Evolutionary conservation across 257 asterid species (phyloP), one percentile per base, ranked within the genome.

Genomic region (Voacanga thouarsii): DNA sequence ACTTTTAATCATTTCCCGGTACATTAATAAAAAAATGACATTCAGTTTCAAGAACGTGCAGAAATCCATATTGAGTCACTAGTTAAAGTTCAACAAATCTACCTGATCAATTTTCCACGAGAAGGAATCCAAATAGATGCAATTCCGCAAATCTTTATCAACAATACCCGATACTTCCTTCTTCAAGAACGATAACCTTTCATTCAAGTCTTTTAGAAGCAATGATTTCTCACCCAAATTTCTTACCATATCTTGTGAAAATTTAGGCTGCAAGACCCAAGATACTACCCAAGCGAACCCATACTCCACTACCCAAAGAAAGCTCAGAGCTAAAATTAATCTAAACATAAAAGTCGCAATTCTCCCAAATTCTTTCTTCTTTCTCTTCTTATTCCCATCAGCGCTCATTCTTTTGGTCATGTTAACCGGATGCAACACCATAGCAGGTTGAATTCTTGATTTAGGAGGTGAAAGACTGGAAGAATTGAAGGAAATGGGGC

Each of bases 91-190:
- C 7, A 39, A 41, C 1, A 39, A 61, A 19, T 24, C 26, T 71
- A 94, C 99, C 97, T 88, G 92, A 76, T 33, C 83, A 73, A 91
- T 78, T 81, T 83, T 84, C 98, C 97, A 95, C 56, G 33, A 33
- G 37, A 33, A 77, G 75, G 96, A 90, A 83, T 82, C 89, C 56
- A 39, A 78, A 70, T 84, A 86, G 77, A 71, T 83, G 82, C 91
- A 87, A 81, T 76, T 86, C 24, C 89, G 73, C 12, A 83, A 77
- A 78, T 79, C 84, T 39, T 65, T 56, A 37, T 84, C 85, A 50
- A 80, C 83, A 7, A 79, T 71, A 28, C 77, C 73, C 33, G 80
- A 82, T 55, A 91, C 33, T 56, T 86, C 93, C 30, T 86, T 83
- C 80, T 85, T 89, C 86, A 95, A 87, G 87, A 91, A 89, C 47